Evolutionary conservation across 2,329 filamentous ascomycete species (phyloP).

Genomic region (Herpotrichia juniperi): DNA sequence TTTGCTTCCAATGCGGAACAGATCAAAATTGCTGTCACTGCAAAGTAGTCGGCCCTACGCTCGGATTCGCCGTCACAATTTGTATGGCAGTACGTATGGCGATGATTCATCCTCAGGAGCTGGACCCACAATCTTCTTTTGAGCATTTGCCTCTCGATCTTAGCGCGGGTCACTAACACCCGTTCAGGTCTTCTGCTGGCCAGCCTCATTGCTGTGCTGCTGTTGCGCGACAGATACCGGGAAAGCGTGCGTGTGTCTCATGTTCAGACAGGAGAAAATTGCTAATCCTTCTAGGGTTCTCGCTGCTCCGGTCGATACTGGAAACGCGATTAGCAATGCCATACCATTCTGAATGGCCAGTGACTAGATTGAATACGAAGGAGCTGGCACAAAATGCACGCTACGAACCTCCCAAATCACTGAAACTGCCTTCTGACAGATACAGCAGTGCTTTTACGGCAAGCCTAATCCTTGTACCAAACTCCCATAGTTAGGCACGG

Average conservation of each 20-base stretch:
- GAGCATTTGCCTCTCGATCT: not conserved
- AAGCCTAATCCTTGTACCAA: no score
- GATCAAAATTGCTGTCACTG: constrained; percentile 64
- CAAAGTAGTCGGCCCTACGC: constrained; percentile 62
- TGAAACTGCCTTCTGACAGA: no score
- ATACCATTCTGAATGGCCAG: constrained; percentile 51
- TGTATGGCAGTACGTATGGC: constrained; percentile 58
- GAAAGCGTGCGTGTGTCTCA: constrained; percentile 53
- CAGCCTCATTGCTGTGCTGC: constrained; percentile 61
- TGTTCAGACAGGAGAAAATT: not conserved
- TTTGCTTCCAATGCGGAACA: constrained; percentile 62
- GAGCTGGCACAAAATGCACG: no score
- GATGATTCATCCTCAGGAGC: not conserved
- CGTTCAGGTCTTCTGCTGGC: constrained; percentile 59
- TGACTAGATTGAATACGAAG: not conserved
- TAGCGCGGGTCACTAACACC: constrained; percentile 15
- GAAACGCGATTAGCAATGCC: constrained; percentile 56
- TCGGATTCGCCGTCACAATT: constrained; percentile 58
- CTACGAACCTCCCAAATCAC: no score
- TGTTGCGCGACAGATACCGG: constrained; percentile 61
- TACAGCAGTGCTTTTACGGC: no score
- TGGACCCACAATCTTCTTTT: not conserved
- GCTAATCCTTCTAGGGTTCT: constrained; percentile 52
- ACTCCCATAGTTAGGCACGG: no score
- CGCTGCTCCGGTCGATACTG: constrained; percentile 58